phyloP scores from a whole-genome alignment of 768 basidiomycete species.

The Coprinopsis sp. region DNA sequence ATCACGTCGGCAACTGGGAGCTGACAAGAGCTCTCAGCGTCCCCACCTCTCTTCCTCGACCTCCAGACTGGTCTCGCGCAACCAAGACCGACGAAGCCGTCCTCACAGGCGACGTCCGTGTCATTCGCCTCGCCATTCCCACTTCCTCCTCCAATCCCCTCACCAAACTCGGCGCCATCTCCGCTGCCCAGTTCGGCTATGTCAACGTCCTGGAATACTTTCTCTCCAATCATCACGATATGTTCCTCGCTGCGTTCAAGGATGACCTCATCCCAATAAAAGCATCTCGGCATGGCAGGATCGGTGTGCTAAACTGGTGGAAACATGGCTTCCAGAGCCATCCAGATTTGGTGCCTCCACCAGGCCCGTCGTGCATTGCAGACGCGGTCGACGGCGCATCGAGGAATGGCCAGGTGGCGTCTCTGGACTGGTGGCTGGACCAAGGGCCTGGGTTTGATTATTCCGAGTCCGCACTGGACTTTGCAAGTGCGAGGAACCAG shows the following conservation, averaged over 20 bases:
- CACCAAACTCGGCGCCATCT: conserved; percentile 63
- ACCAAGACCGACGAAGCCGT: conserved; percentile 68
- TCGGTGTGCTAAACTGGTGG: conserved; percentile 78
- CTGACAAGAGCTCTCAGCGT: conserved; percentile 73
- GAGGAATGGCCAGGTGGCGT: conserved; percentile 65
- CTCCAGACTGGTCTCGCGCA: conserved; percentile 69
- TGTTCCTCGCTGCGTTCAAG: conserved; percentile 63
- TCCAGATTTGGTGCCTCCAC: conserved; percentile 54
- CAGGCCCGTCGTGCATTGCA: conserved; percentile 48
- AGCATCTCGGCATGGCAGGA: conserved; percentile 73
- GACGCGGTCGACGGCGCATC: conserved; percentile 80
- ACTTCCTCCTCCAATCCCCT: conserved; percentile 47
- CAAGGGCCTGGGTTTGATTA: conserved; percentile 68
- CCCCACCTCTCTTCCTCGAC: conserved; percentile 61
- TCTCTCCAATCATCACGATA: conserved; percentile 55
- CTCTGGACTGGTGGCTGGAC: conserved; percentile 78
- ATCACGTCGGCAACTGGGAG: conserved; percentile 81
- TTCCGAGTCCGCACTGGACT: conserved; percentile 74
- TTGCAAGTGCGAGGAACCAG: conserved; percentile 74
- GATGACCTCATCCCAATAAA: conserved; percentile 70
- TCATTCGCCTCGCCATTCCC: conserved; percentile 59
- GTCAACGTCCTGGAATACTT: conserved; percentile 73
- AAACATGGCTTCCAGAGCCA: conserved; percentile 58
- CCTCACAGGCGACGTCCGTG: conserved; percentile 55
- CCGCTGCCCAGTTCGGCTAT: conserved; percentile 70